Base-by-base conservation (phyloP, 1,139 yeast species). In the Taphrina wiesneri region DNA sequence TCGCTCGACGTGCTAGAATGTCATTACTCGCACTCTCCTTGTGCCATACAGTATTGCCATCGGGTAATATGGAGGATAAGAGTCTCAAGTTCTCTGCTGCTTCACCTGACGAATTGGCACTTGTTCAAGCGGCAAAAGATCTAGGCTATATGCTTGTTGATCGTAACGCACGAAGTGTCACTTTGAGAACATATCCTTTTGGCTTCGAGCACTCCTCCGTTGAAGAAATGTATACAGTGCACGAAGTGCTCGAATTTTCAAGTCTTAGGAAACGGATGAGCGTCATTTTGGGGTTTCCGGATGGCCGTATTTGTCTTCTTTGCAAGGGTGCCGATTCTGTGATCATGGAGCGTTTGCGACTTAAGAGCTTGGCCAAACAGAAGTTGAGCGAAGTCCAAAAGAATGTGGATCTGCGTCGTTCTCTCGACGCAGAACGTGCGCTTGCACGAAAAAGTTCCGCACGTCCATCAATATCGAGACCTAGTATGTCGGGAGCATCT, bases 291-390 rank as follows among this genome's bases (percentile, higher is more conserved):
- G 81, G 78, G 70, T 85, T 90, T 71, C 97, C 97, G 0, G 90
- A 89, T 74, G 85, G 85, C n/a, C 82, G 88, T 69, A 82, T 91
- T 25, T 85, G 93, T 64, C 74, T 93, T 67, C 79, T 95, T 57
- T 90, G 97, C 77, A 95, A 95, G 77, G 99, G 98, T 65, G 99
- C 99, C 0, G 99, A 95, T 75, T 90, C 90, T 73, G 82, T 93
- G n/a, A 89, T 95, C 63, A 75, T 92, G 69, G 97, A 92, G 67
- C 82, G 88, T 67, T 78, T 92, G 68, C 81, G 81, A 65, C 81
- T 87, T 69, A 71, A 81, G 0, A 83, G 81, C 1, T 67, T 87
- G 67, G 97, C 96, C 0, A 76, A 78, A 47, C 75, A 77, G 21
- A 90, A 88, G 73, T 84, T 88, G 39, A 79, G 77, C 25, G 92